Percentiles rank a stretch among this genome's conserved stretches.
Conservation (phyloP, 306 rosid species). For the Quercus aquifolioides region DNA sequence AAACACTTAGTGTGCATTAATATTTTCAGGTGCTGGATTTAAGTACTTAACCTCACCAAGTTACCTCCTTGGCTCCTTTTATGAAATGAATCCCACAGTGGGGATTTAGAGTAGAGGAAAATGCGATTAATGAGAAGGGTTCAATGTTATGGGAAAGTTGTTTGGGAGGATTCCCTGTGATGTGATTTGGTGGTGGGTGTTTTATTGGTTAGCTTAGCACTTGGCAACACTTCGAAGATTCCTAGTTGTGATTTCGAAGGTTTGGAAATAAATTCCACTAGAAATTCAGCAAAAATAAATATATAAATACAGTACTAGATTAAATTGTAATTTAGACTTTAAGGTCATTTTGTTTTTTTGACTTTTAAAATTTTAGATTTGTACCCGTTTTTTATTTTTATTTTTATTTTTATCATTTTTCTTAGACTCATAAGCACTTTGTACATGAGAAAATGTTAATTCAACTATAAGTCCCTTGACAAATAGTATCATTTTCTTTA, state of each 20-base stretch:
- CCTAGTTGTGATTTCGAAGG: not conserved
- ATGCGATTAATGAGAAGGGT: not conserved
- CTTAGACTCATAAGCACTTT: accelerated
- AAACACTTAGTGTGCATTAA: slow-evolving; percentile 18
- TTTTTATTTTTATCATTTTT: too few relatives aligned
- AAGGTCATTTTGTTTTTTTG: too few relatives aligned
- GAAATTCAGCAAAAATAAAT: too few relatives aligned
- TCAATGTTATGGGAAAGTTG: not conserved
- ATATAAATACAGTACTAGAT: too few relatives aligned
- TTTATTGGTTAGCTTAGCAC: not conserved
- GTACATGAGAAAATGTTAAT: accelerated
- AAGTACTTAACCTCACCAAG: not conserved
- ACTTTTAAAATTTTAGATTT: too few relatives aligned
- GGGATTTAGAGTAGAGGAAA: not conserved
- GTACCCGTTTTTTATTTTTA: too few relatives aligned
- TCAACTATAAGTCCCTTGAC: too few relatives aligned
- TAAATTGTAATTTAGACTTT: too few relatives aligned
- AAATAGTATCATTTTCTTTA: too few relatives aligned
- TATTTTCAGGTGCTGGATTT: not conserved
- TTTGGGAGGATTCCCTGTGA: not conserved
- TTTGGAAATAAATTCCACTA: not conserved
- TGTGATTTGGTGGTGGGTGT: not conserved
- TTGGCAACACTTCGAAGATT: not conserved
- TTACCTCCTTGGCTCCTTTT: not conserved
- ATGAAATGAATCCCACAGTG: not conserved